These are phyloP conservation scores for Juglanconis sp. DNA, from an alignment of 2,329 filamentous ascomycete genomes.

Conservation along the genomic window DNA sequence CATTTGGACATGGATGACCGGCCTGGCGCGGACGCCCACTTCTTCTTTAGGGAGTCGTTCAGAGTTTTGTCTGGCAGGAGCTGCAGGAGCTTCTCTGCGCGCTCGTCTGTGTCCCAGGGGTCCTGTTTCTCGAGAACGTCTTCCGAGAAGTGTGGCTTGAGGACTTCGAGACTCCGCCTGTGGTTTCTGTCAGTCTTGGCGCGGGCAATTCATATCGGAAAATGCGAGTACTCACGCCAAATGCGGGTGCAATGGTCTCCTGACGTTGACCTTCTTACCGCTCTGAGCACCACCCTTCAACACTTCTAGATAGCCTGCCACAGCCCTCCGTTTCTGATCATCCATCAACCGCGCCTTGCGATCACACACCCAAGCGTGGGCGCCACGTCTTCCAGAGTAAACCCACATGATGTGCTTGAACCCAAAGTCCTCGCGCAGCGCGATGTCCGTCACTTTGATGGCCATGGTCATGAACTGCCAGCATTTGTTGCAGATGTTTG, in stretches of 20 bases:
- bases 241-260: conserved; percentile 86
- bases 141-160: conserved; percentile 78
- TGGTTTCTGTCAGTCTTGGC: conserved; percentile 17
- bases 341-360: conserved; percentile 79
- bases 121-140: conserved; percentile 84
- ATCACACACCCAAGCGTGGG: conserved; percentile 98
- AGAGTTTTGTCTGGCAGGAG: conserved; percentile 79
- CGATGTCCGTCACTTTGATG: conserved; percentile 86
- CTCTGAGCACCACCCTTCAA: conserved; percentile 82
- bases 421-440: conserved; percentile 89
- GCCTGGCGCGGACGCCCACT: conserved; percentile 83
- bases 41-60: conserved; percentile 75
- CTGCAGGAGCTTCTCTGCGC: conserved; percentile 74
- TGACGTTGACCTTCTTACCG: conserved; percentile 81
- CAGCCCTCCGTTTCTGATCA: conserved; percentile 78
- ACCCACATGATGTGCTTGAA: conserved; percentile 98
- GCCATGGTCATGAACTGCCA: conserved; percentile 99
- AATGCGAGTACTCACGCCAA: conserved; percentile 53
- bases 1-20: conserved; percentile 80
- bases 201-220: not conserved
- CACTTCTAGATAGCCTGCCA: conserved; percentile 87
- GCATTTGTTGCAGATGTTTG: conserved; percentile 90
- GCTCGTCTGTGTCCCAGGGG: conserved; percentile 71
- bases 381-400: conserved; percentile 93
- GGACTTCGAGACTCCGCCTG: conserved; percentile 78